phyloP scores from a whole-genome alignment of 2,329 filamentous ascomycete species.

The Sclerotinia sclerotiorum region DNA sequence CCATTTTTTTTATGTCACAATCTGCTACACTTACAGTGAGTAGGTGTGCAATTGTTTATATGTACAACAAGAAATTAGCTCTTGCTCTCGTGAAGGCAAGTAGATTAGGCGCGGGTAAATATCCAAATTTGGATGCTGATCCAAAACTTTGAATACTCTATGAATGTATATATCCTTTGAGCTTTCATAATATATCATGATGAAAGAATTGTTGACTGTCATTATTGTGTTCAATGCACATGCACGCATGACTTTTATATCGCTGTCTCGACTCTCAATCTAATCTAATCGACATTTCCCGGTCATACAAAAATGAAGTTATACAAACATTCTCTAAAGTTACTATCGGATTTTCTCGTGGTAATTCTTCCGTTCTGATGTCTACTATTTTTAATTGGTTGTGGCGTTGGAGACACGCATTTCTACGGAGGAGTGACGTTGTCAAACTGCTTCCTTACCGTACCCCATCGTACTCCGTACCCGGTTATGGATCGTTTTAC shows the following conservation, averaged over 20 bases:
- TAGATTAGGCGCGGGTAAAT: conserved; percentile 31
- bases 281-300: too few species aligned
- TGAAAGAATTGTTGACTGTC: background rate
- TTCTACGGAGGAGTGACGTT: conserved; percentile 3
- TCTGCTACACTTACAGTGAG: conserved; percentile 25
- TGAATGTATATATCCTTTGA: background rate
- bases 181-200: background rate
- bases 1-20: conserved; percentile 31
- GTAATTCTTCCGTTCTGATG: background rate
- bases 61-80: conserved; percentile 35
- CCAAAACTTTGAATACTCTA: conserved; percentile 21
- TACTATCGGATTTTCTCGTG: background rate
- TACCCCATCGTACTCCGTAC: background rate
- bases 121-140: conserved; percentile 15
- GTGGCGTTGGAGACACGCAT: conserved; percentile 2
- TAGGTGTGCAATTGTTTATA: conserved; percentile 34
- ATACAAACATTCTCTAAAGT: background rate
- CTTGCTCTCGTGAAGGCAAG: conserved; percentile 28
- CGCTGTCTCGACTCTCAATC: background rate
- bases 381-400: background rate
- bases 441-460: background rate
- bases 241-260: background rate
- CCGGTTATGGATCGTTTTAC: too few species aligned
- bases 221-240: background rate
- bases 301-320: background rate